phyloP scores from a whole-genome alignment of 2,329 filamentous ascomycete species.

The Alternaria sp. region DNA sequence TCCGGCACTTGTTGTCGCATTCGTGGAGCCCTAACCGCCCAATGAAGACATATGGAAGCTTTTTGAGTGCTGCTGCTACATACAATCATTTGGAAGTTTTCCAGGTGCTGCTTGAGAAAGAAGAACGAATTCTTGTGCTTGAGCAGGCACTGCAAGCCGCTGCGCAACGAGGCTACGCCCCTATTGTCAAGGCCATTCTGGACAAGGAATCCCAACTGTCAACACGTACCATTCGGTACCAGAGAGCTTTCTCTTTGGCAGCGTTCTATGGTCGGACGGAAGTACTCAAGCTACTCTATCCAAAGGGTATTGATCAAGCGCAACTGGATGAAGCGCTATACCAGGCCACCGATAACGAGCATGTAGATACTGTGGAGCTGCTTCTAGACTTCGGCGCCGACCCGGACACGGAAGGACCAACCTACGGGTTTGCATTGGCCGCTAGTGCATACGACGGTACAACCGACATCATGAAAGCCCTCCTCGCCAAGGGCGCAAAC shows the following conservation, averaged over 20 bases:
- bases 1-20: slow-evolving; percentile 26
- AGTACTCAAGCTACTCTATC: slow-evolving; percentile 24
- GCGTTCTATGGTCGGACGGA: slow-evolving; percentile 29
- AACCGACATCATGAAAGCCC: slow-evolving; percentile 24
- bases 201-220: slow-evolving; percentile 12
- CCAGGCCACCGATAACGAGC: slow-evolving; percentile 31
- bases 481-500: slow-evolving; percentile 31
- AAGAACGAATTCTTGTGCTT: slow-evolving; percentile 25
- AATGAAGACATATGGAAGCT: slow-evolving; percentile 33
- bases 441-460: slow-evolving; percentile 36
- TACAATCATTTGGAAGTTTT: slow-evolving; percentile 34
- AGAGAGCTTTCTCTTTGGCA: slow-evolving; percentile 32
- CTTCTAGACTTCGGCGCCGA: slow-evolving; percentile 30
- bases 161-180: slow-evolving; percentile 28
- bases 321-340: slow-evolving; percentile 30
- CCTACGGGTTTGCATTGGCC: slow-evolving; percentile 32
- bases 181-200: slow-evolving; percentile 27
- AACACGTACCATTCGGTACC: slow-evolving; percentile 19
- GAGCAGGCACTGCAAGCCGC: slow-evolving; percentile 34
- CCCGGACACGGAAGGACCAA: slow-evolving; percentile 31
- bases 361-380: slow-evolving; percentile 28
- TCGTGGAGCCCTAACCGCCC: slow-evolving; percentile 26
- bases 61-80: slow-evolving; percentile 31
- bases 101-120: slow-evolving; percentile 26
- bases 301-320: slow-evolving; percentile 19